Conservation (phyloP, 768 basidiomycete species). For the Rhodotorula graminis region DNA sequence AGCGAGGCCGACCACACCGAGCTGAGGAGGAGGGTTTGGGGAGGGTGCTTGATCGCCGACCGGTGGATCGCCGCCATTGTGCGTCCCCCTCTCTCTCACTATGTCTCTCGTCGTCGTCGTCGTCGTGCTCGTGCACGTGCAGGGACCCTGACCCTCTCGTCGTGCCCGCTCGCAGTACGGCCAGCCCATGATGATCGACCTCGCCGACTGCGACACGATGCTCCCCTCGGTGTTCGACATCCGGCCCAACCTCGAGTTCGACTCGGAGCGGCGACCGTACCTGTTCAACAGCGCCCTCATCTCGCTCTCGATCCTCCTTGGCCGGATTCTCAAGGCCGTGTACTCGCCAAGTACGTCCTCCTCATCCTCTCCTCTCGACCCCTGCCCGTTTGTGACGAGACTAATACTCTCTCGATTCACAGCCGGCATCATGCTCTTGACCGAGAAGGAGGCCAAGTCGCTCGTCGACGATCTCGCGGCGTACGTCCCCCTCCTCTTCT, state of each 20-base stretch:
- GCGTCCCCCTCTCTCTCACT: background rate
- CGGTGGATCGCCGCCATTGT: conserved; percentile 55
- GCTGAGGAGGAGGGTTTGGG: conserved; percentile 85
- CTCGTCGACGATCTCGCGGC: conserved; percentile 47
- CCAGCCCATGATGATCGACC: conserved; percentile 91
- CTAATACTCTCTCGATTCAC: conserved; percentile 42
- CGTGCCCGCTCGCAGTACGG: conserved; percentile 59
- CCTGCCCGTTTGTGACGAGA: background rate
- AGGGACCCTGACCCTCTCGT: background rate
- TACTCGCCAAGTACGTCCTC: conserved; percentile 54
- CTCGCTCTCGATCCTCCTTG: conserved; percentile 82
- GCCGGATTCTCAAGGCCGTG: conserved; percentile 83
- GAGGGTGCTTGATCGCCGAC: conserved; percentile 87
- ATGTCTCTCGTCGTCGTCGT: background rate
- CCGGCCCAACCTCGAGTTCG: conserved; percentile 54
- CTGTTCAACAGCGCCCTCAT: conserved; percentile 83
- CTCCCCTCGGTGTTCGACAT: conserved; percentile 79
- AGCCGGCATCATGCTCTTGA: conserved; percentile 77
- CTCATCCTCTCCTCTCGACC: background rate
- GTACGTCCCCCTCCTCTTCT: background rate
- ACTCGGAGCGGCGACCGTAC: conserved; percentile 41
- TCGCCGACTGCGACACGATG: conserved; percentile 91
- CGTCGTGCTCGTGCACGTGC: background rate
- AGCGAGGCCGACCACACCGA: conserved; percentile 57
- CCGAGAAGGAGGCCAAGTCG: conserved; percentile 66